Conservation (phyloP, 1,284 basidiomycete genomes). For the Marasmius sp. region DNA sequence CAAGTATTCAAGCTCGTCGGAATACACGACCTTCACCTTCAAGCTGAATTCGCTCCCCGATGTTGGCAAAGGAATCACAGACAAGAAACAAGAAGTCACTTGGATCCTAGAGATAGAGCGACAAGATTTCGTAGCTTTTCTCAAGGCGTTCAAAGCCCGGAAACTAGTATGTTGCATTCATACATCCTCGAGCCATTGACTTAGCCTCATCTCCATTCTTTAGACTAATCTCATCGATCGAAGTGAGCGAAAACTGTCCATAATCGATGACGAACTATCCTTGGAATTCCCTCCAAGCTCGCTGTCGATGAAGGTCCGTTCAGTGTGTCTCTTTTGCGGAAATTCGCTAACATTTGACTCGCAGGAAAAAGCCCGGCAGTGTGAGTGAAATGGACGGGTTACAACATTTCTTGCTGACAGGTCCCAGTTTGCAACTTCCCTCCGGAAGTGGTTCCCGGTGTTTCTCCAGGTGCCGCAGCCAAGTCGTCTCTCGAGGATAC, state of each 20-base stretch:
- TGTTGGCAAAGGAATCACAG: conserved; percentile 32
- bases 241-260: conserved; percentile 12
- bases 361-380: not conserved
- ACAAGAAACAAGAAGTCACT: conserved; percentile 22
- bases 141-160: conserved; percentile 37
- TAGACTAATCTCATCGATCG: conserved; percentile 9
- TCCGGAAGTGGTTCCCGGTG: not conserved
- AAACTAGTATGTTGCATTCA: conserved; percentile 37
- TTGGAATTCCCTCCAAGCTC: conserved; percentile 12
- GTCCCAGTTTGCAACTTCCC: not conserved
- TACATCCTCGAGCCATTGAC: not conserved
- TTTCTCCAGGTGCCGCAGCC: not conserved
- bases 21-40: conserved; percentile 29
- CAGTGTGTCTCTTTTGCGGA: not conserved
- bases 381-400: not conserved
- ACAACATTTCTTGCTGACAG: no score
- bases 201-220: not conserved
- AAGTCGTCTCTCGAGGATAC: not conserved
- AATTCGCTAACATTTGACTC: not conserved
- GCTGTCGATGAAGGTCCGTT: not conserved
- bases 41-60: conserved; percentile 37
- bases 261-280: conserved; percentile 2
- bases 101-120: conserved; percentile 38
- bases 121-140: conserved; percentile 35
- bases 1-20: conserved; percentile 25